These are phyloP conservation scores for Pyrenula aspistea DNA, from an alignment of 495 filamentous ascomycete genomes.

Conservation along the genomic window DNA sequence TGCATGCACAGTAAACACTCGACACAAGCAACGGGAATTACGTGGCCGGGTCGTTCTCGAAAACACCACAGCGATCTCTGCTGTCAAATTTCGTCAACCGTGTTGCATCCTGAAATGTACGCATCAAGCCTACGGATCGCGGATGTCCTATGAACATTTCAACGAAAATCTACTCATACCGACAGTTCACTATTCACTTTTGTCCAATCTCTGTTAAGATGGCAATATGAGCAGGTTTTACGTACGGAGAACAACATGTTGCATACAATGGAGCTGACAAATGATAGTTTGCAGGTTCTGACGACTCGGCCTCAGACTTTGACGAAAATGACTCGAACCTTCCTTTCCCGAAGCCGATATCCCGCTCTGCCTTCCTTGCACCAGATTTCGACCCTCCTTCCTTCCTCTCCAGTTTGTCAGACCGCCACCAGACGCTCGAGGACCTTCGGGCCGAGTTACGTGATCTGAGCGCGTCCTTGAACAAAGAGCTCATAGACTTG, in stretches of 20 bases:
- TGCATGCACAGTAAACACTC: too few relatives aligned
- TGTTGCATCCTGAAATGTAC: too few relatives aligned
- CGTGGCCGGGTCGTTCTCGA: too few relatives aligned
- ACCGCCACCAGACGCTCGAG: conserved; percentile 90
- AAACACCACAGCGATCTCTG: too few relatives aligned
- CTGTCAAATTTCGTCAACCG: too few relatives aligned
- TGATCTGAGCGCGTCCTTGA: conserved; percentile 58
- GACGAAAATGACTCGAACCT: conserved; percentile 55
- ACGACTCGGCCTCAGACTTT: conserved; percentile 39
- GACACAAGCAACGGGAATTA: too few relatives aligned
- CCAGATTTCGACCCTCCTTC: conserved; percentile 65
- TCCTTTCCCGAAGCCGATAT: conserved; percentile 72
- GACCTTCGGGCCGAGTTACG: conserved; percentile 82
- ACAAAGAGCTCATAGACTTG: conserved; percentile 77
- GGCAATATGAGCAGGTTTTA: conserved; percentile 29
- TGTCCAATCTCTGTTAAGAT: too few relatives aligned
- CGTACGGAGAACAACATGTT: conserved; percentile 17
- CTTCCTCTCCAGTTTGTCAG: conserved; percentile 72
- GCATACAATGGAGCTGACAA: neutral
- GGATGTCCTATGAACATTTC: too few relatives aligned
- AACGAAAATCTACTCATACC: too few relatives aligned
- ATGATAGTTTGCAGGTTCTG: conserved; percentile 35
- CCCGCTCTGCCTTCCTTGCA: conserved; percentile 66
- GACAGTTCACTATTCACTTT: too few relatives aligned
- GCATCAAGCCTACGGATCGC: too few relatives aligned